Base-by-base conservation (phyloP, 2,329 filamentous ascomycete species). In the Penicillium hesseltinei region DNA sequence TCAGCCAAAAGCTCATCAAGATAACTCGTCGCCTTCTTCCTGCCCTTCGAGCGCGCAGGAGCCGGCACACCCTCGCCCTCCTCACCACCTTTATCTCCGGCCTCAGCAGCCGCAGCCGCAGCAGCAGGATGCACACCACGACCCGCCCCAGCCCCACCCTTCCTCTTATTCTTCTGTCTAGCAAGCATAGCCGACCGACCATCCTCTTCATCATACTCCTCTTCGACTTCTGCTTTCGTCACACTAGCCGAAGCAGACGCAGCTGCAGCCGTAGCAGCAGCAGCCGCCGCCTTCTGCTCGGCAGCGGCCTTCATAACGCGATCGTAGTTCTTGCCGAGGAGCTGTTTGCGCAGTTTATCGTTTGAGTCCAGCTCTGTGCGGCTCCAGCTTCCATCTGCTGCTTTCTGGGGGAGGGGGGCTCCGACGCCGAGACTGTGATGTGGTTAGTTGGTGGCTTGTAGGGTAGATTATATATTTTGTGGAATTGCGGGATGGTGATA, bases 1-100 rank as follows among this genome's bases (percentile, higher is more conserved):
- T 74, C 66, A n/a, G 72, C 72, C 47, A 78, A 63, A 17, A 85
- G 68, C 61, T 85, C 81, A 67, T 86, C 83, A 25, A 86, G 71
- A 64, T 81, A 85, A 59, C 77, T 83, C 15, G 67, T 73, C 1
- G 73, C 73, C 49, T 77, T 75, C 62, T 77, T 80, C 29, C 68
- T 71, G 23, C 63, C 66, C 51, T 69, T 73, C 10, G 62, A 46
- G 25, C 57, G 54, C 43, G 50, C 57, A 29, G 58, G 54, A 59
- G 51, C n/a, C 36, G 56, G 21, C 19, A 43, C 56, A 31, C 51
- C 47, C 42, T 55, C 53, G 25, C 42, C 36, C 11, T 49, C 19
- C 9, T 43, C 50, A 6, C 54, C 42, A 55, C 19, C 19, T 40
- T 50, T 50, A 31, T 57, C 56, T 23, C 48, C 43, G 6, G 38